Evolutionary conservation across 805 yeast genomes (phyloP).

Genomic region (Yamadazyma laniorum): DNA sequence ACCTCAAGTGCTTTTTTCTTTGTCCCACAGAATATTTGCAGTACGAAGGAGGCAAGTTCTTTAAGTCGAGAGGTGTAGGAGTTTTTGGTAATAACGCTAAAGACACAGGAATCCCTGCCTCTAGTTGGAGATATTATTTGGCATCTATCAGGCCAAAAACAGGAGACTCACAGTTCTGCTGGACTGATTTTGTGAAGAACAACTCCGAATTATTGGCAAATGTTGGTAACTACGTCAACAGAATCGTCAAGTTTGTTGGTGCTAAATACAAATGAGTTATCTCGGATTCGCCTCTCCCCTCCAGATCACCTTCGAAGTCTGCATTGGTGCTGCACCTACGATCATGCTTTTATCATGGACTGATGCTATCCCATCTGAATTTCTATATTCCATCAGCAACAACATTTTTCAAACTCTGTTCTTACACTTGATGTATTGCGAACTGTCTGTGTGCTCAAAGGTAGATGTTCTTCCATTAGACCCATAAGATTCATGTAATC

Average conservation of each 20-base stretch:
- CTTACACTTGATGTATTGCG: too few species aligned
- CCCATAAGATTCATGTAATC: too few species aligned
- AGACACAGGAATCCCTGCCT: slow-evolving; percentile 85
- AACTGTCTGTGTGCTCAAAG: too few species aligned
- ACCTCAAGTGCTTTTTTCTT: too few species aligned
- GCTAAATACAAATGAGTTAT: slow-evolving; percentile 91
- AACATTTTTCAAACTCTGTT: too few species aligned
- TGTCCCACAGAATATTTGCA: slow-evolving; percentile 96
- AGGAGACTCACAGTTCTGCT: slow-evolving; percentile 94
- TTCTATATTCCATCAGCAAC: too few species aligned
- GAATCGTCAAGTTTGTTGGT: slow-evolving; percentile 83
- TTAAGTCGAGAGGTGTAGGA: slow-evolving; percentile 96
- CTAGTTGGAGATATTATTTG: slow-evolving; percentile 97
- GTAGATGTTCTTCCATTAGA: too few species aligned
- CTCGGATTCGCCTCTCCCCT: too few species aligned
- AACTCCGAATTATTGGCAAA: slow-evolving; percentile 93
- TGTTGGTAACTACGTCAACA: slow-evolving; percentile 94
- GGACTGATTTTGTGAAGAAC: slow-evolving; percentile 95
- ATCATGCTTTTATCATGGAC: too few species aligned
- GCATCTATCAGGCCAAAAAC: slow-evolving; percentile 92
- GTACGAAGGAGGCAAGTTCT: slow-evolving; percentile 97
- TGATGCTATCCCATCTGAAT: too few species aligned
- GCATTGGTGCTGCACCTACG: too few species aligned
- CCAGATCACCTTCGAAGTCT: too few species aligned
- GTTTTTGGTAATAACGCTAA: slow-evolving; percentile 97